Evolutionary conservation across 768 basidiomycete species (phyloP).

Genomic region (Phanerochaete sordida): DNA sequence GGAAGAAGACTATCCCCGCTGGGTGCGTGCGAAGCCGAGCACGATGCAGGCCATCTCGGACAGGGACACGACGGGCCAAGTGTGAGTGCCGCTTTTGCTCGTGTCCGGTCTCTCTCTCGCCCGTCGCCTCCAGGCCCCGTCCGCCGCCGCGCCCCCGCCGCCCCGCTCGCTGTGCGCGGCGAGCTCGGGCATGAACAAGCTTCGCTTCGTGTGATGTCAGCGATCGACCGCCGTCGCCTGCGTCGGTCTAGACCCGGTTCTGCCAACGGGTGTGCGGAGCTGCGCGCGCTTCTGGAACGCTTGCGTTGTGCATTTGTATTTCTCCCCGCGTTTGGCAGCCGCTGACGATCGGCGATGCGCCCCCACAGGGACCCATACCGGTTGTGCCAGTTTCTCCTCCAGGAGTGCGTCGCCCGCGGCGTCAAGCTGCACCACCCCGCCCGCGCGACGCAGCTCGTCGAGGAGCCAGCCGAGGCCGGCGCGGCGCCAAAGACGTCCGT

Average conservation of each 20-base stretch:
- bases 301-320: not conserved
- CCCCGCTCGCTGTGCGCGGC: not conserved
- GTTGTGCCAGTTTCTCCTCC: constrained; percentile 30
- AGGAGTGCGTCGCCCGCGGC: constrained; percentile 24
- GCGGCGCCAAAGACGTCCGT: constrained; percentile 12
- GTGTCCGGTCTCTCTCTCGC: not conserved
- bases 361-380: constrained; percentile 23
- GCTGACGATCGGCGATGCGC: not conserved
- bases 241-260: not conserved
- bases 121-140: no score
- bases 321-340: not conserved
- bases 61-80: constrained; percentile 25
- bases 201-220: not conserved
- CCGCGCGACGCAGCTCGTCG: constrained; percentile 18
- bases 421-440: constrained; percentile 29
- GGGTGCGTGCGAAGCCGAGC: constrained; percentile 19
- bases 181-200: not conserved
- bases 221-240: not conserved
- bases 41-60: constrained; percentile 25
- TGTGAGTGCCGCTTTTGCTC: constrained; percentile 21
- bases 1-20: constrained; percentile 16
- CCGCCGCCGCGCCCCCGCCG: no score
- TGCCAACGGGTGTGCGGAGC: not conserved
- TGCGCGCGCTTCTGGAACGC: not conserved
- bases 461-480: constrained; percentile 2